Conservation (phyloP, 176 grass and related monocot species). For the Bonia amplexicaulis region DNA sequence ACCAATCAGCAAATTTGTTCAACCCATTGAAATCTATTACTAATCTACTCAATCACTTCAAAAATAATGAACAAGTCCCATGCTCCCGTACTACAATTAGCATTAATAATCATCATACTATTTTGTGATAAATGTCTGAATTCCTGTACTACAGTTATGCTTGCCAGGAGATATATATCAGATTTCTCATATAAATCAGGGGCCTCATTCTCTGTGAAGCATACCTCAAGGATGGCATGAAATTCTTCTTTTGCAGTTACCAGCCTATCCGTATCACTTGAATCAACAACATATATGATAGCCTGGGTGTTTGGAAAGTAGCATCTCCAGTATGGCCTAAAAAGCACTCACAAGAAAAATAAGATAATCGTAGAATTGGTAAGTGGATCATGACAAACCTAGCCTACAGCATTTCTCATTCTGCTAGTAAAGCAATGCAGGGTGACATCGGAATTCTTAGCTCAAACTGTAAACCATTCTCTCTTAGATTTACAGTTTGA, state of each 20-base stretch:
- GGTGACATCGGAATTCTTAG: not conserved
- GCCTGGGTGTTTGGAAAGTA: slow-evolving; percentile 99
- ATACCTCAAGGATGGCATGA: slow-evolving; percentile 96
- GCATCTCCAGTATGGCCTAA: slow-evolving; percentile 95
- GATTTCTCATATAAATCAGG: not conserved
- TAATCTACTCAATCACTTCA: not conserved
- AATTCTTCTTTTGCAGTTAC: slow-evolving; percentile 97
- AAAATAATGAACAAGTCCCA: not conserved
- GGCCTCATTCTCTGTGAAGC: not conserved
- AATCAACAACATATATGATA: slow-evolving; percentile 99
- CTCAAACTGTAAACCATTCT: not conserved
- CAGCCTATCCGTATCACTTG: slow-evolving; percentile 96
- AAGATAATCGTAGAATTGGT: not conserved
- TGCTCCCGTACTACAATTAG: not conserved
- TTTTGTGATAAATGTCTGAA: not conserved
- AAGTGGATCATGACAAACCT: not conserved
- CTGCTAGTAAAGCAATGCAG: not conserved
- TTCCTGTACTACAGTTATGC: not conserved
- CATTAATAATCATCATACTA: not conserved
- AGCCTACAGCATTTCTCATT: slow-evolving; percentile 2
- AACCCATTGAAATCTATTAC: not conserved
- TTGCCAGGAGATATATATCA: slow-evolving; percentile 2
- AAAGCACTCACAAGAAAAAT: slow-evolving; percentile 18
- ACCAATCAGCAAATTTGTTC: not conserved
- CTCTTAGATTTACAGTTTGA: slow-evolving; percentile 5